phyloP scores from a whole-genome alignment of 129 eudicot species.

The Ambrosia artemisiifolia region DNA sequence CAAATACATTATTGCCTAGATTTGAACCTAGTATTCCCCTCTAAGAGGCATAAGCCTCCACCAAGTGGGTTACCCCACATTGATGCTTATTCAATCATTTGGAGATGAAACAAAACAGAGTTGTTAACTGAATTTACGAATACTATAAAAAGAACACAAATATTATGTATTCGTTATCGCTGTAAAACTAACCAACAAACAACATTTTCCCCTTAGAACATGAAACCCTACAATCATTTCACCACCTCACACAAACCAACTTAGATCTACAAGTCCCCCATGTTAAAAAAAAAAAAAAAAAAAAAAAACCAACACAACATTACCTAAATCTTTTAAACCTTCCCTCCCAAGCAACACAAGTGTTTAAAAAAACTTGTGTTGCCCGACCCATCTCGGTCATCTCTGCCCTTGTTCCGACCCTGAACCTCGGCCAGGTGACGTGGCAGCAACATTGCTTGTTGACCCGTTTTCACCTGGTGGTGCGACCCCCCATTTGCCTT shows the following conservation, averaged over 20 bases:
- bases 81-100: not conserved
- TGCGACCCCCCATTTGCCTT: slow-evolving; percentile 91
- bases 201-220: slow-evolving; percentile 13
- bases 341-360: slow-evolving; percentile 28
- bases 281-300: slow-evolving; percentile 24
- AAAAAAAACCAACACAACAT: slow-evolving; percentile 16
- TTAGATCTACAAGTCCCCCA: slow-evolving; percentile 32
- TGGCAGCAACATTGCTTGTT: slow-evolving; percentile 54
- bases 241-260: slow-evolving; percentile 27
- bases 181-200: slow-evolving; percentile 13
- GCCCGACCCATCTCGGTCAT: slow-evolving; percentile 35
- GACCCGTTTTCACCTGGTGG: slow-evolving; percentile 78
- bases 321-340: slow-evolving; percentile 19
- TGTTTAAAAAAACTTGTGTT: slow-evolving; percentile 38
- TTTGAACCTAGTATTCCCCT: too few species aligned
- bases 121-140: not conserved
- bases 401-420: slow-evolving; percentile 81
- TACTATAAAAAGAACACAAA: not conserved
- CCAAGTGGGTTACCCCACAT: too few species aligned
- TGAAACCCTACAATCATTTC: slow-evolving; percentile 14
- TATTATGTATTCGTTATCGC: slow-evolving; percentile 3
- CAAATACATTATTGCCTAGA: too few species aligned
- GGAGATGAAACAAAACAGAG: too few species aligned
- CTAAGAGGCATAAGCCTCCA: too few species aligned
- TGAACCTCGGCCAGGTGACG: slow-evolving; percentile 66